Base-by-base conservation (phyloP, 208 protist genomes). In the Leishmania gerbilli region DNA sequence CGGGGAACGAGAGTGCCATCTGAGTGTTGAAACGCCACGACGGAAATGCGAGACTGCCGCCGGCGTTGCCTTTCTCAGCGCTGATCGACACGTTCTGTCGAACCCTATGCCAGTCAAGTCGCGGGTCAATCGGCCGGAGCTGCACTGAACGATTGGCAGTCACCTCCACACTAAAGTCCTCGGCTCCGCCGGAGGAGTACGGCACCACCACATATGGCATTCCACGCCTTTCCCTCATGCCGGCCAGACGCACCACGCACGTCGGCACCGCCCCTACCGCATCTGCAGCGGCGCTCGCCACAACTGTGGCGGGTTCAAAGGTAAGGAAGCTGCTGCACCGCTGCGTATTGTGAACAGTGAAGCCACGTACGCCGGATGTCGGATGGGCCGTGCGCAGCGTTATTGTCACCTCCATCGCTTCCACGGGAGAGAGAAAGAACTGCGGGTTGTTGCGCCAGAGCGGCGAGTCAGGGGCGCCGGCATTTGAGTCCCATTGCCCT, bases 11-110 rank as follows among this genome's bases (percentile, higher is more conserved):
- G 17, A 98, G 72, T 3, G 87, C 77, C 75, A 93, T 92, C 75
- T 98, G 95, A 75, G 94, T 92, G 84, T 93, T 98, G 85, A 88
- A 93, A 67, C 95, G 89, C 95, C 95, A 98, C 65, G 94, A 96
- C 9, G 92, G 90, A 75, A 91, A 96, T 71, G 76, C 81, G 27
- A 87, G 88, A 40, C 79, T 88, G 69, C 95, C 95, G 42, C 95
- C 95, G 47, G 90, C 84, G 81, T 91, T 98, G 65, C 90, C 88
- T 71, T 85, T 83, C 15, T 74, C 78, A 2, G 89, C 79, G 60
- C 65, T 87, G 53, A 96, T 90, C 9, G 79, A 80, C 17, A 93
- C 85, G 71, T 62, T 51, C 69, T 79, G 60, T 45, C 55, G 79
- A 51, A 83, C 77, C 5, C 89, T 86, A 60, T 91, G 84, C 92